These are phyloP conservation scores for Tetrapisispora phaffii DNA, from an alignment of 805 yeast species.

Conservation along the genomic window DNA sequence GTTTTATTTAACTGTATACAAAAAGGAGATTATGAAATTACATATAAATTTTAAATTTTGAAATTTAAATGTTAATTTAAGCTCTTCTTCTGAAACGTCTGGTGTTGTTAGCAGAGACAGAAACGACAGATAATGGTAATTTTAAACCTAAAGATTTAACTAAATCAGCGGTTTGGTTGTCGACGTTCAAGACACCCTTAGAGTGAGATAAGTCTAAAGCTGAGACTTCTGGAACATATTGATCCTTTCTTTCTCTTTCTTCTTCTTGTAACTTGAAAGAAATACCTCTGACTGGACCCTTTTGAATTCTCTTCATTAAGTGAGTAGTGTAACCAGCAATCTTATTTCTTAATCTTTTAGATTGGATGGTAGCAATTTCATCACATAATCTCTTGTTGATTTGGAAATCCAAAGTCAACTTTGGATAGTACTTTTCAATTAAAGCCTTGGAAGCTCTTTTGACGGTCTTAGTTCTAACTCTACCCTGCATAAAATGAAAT, in stretches of 20 bases:
- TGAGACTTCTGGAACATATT: slow-evolving; percentile 99
- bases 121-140: slow-evolving; percentile 75
- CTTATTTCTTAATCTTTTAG: slow-evolving; percentile 99
- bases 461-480: slow-evolving; percentile 99
- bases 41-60: neutral
- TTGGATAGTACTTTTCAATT: slow-evolving; percentile 99
- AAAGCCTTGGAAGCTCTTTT: slow-evolving; percentile 99
- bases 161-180: slow-evolving; percentile 91
- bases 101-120: slow-evolving; percentile 81
- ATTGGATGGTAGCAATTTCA: slow-evolving; percentile 97
- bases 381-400: slow-evolving; percentile 99
- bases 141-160: slow-evolving; percentile 89
- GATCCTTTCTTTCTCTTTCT: slow-evolving; percentile 99
- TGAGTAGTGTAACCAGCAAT: slow-evolving; percentile 99
- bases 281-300: slow-evolving; percentile 99
- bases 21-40: neutral
- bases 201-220: slow-evolving; percentile 97
- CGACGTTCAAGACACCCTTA: slow-evolving; percentile 93
- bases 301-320: slow-evolving; percentile 99
- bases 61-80: slow-evolving; percentile 31
- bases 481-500: slow-evolving; percentile 54
- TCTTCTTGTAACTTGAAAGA: slow-evolving; percentile 99
- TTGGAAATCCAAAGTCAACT: slow-evolving; percentile 98
- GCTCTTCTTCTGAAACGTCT: slow-evolving; percentile 91
- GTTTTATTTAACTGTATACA: slow-evolving; percentile 4